These are phyloP conservation scores for Hypoxylon cercidicola DNA, from an alignment of 495 filamentous ascomycete species.

Conservation along the genomic window DNA sequence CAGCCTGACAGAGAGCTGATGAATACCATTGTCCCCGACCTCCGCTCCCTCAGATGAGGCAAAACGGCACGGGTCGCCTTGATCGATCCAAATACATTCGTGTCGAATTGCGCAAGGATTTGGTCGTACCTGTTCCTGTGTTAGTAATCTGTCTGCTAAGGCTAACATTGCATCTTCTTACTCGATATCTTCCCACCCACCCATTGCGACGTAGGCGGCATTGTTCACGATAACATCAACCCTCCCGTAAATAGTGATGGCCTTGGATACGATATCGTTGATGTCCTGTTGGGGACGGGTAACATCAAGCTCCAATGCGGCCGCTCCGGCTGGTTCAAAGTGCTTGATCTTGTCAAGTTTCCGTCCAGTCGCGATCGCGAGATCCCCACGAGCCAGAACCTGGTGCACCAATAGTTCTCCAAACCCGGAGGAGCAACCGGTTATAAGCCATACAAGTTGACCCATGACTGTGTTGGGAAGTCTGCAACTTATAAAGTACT, in stretches of 20 bases:
- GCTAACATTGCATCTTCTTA: conserved; percentile 30
- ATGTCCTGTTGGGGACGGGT: conserved; percentile 49
- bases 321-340: conserved; percentile 55
- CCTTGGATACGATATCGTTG: conserved; percentile 50
- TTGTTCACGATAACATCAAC: conserved; percentile 66
- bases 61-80: conserved; percentile 57
- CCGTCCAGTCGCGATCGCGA: conserved; percentile 62
- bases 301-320: conserved; percentile 57
- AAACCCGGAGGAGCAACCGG: conserved; percentile 61
- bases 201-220: conserved; percentile 56
- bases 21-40: conserved; percentile 56
- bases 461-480: conserved; percentile 15
- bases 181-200: conserved; percentile 54
- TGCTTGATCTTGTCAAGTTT: conserved; percentile 50
- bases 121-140: conserved; percentile 45
- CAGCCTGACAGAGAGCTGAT: conserved; percentile 59
- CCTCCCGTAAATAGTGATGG: conserved; percentile 53
- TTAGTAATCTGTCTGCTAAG: conserved; percentile 11
- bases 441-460: conserved; percentile 60
- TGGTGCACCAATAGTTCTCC: conserved; percentile 55
- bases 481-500: background rate
- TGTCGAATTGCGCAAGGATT: conserved; percentile 51
- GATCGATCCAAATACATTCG: conserved; percentile 62
- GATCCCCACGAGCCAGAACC: conserved; percentile 58
- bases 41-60: conserved; percentile 58